A percentile compares a stretch with the other conserved stretches of the same genome.
These are phyloP conservation scores for Amphirosellinia nigrospora DNA, from an alignment of 495 filamentous ascomycete genomes.

Conservation along the genomic window DNA sequence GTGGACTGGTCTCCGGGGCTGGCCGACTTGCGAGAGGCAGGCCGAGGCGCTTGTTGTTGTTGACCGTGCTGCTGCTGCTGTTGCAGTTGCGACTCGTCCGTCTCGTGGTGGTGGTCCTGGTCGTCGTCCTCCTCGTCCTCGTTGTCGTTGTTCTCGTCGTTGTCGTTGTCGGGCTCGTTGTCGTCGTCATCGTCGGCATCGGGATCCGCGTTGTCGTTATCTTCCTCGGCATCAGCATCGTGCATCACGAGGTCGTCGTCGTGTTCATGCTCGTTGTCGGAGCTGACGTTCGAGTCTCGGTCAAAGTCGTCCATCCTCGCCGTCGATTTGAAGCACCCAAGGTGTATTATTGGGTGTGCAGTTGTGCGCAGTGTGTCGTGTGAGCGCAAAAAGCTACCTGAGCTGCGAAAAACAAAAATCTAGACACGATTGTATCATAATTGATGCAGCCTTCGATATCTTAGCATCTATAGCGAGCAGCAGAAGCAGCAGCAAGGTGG, in stretches of 20 bases:
- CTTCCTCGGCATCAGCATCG: slow-evolving; percentile 61
- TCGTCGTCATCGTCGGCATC: slow-evolving; percentile 56
- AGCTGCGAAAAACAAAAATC: background rate
- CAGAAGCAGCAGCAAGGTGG: slow-evolving; percentile 3
- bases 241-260: slow-evolving; percentile 66
- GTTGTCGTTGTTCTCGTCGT: slow-evolving; percentile 63
- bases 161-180: slow-evolving; percentile 65
- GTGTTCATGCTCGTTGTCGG: slow-evolving; percentile 70
- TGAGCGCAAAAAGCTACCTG: background rate
- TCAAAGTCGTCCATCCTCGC: slow-evolving; percentile 40
- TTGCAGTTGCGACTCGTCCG: slow-evolving; percentile 29
- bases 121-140: slow-evolving; percentile 65
- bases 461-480: background rate
- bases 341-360: background rate
- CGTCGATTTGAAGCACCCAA: background rate
- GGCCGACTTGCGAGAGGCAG: slow-evolving; percentile 50
- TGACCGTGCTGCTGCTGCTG: slow-evolving; percentile 30
- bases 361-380: background rate
- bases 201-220: slow-evolving; percentile 46
- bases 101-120: slow-evolving; percentile 42
- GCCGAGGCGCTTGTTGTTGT: slow-evolving; percentile 28
- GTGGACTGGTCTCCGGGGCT: slow-evolving; percentile 53
- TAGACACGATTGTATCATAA: background rate
- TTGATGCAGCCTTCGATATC: background rate
- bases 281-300: slow-evolving; percentile 66